Evolutionary conservation across 2,329 filamentous ascomycete genomes (phyloP), one percentile per base, ranked within the genome.

Genomic region (Neonectria faginata): DNA sequence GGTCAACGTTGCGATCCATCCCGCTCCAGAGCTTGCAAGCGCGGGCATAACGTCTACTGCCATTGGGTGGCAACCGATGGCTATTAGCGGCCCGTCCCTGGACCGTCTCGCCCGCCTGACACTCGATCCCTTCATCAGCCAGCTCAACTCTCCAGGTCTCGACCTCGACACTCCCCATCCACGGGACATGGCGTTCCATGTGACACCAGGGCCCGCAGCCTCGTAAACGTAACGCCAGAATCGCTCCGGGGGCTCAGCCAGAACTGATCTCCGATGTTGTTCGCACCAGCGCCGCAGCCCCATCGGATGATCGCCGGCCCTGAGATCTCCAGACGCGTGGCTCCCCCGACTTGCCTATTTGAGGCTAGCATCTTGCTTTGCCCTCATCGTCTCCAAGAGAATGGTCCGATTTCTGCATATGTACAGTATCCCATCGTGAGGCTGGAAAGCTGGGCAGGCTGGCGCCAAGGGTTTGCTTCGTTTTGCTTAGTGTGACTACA

Each of bases 31-130:
- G 29, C 55, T 41, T n/a, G 18, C 39, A 56, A 52, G 31, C 29
- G 45, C 36, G 33, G 41, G 25, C 50, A 64, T 50, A 22, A 57
- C 44, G 59, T 39, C 44, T 47, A 61, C 60, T 51, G 61, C 64
- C 62, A 61, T 47, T 65, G 47, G 62, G 45, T 51, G 39, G n/a
- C 7, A 41, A 8, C 16, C 39, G 39, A 42, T 69, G 65, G 55
- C 69, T 57, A 66, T 64, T 41, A 56, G 65, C 72, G 72, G 72
- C 65, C 72, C 72, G 72, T 74, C 72, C 72, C 72, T 74, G 58
- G 68, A 58, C 64, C 67, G 65, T 70, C 58, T 67, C 66, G 36
- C 51, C 52, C 59, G 57, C 64, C 65, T 58, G 64, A 64, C 57
- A 5, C 29, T 25, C 41, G 5, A 48, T 47, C 31, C 18, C 55